phyloP scores from a whole-genome alignment of 2,329 filamentous ascomycete genomes.

The Alternaria arbusti region DNA sequence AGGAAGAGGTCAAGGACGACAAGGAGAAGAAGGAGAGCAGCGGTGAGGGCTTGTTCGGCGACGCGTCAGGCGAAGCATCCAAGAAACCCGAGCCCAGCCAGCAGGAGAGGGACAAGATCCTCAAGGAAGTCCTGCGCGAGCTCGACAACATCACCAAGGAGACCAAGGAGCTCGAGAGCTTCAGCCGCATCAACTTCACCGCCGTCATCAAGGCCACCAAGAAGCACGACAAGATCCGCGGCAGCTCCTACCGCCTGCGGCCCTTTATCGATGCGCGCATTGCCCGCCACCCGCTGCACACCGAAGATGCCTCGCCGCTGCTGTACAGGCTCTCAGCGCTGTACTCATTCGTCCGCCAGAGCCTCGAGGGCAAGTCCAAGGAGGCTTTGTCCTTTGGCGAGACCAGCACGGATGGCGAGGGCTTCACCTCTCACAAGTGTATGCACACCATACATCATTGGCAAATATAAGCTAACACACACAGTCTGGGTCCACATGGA shows the following conservation, averaged over 20 bases:
- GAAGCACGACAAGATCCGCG: slow-evolving; percentile 96
- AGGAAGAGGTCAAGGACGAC: slow-evolving; percentile 16
- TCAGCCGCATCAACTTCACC: slow-evolving; percentile 95
- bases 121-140: slow-evolving; percentile 77
- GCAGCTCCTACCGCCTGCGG: slow-evolving; percentile 82
- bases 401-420: slow-evolving; percentile 58
- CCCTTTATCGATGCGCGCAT: slow-evolving; percentile 91
- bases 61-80: slow-evolving; percentile 21
- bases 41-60: slow-evolving; percentile 21
- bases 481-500: slow-evolving; percentile 93
- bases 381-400: slow-evolving; percentile 55
- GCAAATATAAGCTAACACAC: slow-evolving; percentile 37
- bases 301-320: slow-evolving; percentile 88
- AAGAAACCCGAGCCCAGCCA: slow-evolving; percentile 40
- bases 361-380: slow-evolving; percentile 67
- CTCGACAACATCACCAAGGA: slow-evolving; percentile 89
- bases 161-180: slow-evolving; percentile 91
- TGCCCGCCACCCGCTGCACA: slow-evolving; percentile 90
- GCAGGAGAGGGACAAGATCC: slow-evolving; percentile 56
- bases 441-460: slow-evolving; percentile 42
- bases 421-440: slow-evolving; percentile 88
- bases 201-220: slow-evolving; percentile 98
- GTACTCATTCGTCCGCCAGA: slow-evolving; percentile 92
- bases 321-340: slow-evolving; percentile 89
- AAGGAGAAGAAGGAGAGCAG: slow-evolving; percentile 14